Evolutionary conservation across 106 monocot species (phyloP).

Genomic region (Dioscorea dumetorum): DNA sequence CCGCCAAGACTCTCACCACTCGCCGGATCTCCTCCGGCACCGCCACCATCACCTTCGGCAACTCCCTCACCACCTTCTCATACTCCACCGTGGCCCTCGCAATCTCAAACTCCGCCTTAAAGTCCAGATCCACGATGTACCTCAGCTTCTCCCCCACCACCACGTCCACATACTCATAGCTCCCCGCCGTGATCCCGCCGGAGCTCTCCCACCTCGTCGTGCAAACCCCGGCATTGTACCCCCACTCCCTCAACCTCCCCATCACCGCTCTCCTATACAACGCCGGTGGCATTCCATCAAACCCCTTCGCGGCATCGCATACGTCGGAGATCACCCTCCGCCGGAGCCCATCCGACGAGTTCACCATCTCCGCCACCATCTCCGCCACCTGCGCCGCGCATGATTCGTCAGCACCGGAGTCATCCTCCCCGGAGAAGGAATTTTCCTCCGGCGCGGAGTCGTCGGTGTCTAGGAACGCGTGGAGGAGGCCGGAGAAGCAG

Average conservation of each 20-base stretch:
- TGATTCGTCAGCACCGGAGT: neutral
- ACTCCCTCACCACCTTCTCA: conserved; percentile 14
- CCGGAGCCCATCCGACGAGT: neutral
- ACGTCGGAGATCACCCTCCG: conserved; percentile 12
- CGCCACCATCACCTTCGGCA: conserved; percentile 41
- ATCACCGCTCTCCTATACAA: conserved; percentile 29
- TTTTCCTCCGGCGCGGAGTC: neutral
- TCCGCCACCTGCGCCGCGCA: conserved; percentile 1
- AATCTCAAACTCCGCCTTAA: conserved; percentile 60
- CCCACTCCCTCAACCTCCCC: conserved; percentile 22
- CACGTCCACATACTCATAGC: conserved; percentile 60
- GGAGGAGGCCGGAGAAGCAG: conserved; percentile 23
- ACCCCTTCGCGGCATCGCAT: neutral
- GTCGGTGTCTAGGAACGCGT: conserved; percentile 18
- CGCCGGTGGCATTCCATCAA: conserved; percentile 1
- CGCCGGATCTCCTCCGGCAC: conserved; percentile 28
- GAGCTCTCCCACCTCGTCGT: conserved; percentile 37
- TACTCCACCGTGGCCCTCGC: conserved; percentile 52
- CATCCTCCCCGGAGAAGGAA: neutral
- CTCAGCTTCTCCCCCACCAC: conserved; percentile 4
- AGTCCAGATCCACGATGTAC: conserved; percentile 53
- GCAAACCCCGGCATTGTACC: conserved; percentile 60
- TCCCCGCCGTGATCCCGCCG: conserved; percentile 22
- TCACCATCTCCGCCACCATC: conserved; percentile 18
- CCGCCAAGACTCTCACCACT: conserved; percentile 28